These are phyloP conservation scores for Avena atlantica DNA, from an alignment of 176 grass and related monocot species.

Conservation along the genomic window DNA sequence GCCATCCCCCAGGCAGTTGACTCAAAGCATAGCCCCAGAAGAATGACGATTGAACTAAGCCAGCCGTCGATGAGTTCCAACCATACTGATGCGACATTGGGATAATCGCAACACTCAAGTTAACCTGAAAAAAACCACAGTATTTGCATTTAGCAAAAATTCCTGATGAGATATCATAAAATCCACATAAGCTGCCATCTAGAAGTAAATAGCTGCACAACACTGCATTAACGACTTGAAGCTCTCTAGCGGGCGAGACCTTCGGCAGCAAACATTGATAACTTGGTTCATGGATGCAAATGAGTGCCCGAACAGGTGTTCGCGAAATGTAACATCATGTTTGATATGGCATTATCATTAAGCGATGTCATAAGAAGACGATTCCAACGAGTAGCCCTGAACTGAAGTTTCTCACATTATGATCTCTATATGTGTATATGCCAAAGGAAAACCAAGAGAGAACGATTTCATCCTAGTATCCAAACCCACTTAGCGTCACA, in stretches of 20 bases:
- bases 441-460: too few species aligned
- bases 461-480: too few species aligned
- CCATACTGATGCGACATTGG: constrained; percentile 98
- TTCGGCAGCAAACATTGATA: neutral
- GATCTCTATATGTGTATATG: too few species aligned
- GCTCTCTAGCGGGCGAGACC: neutral
- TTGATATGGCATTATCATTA: neutral
- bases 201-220: constrained; percentile 13
- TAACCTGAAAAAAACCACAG: constrained; percentile 80
- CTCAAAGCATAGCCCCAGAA: constrained; percentile 96
- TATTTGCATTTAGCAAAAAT: constrained; percentile 20
- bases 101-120: constrained; percentile 93
- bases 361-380: constrained; percentile 8
- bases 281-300: neutral
- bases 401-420: neutral
- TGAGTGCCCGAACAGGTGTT: neutral
- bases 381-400: constrained; percentile 6
- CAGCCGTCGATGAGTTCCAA: constrained; percentile 92
- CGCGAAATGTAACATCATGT: constrained; percentile 5
- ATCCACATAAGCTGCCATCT: neutral
- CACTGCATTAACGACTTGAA: constrained; percentile 7
- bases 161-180: neutral
- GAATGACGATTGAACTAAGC: constrained; percentile 97
- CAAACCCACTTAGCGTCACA: too few species aligned
- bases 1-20: constrained; percentile 90